Evolutionary conservation across 345 rosid species (phyloP), one percentile per base, ranked within the genome.

Genomic region (Brassica rapa): DNA sequence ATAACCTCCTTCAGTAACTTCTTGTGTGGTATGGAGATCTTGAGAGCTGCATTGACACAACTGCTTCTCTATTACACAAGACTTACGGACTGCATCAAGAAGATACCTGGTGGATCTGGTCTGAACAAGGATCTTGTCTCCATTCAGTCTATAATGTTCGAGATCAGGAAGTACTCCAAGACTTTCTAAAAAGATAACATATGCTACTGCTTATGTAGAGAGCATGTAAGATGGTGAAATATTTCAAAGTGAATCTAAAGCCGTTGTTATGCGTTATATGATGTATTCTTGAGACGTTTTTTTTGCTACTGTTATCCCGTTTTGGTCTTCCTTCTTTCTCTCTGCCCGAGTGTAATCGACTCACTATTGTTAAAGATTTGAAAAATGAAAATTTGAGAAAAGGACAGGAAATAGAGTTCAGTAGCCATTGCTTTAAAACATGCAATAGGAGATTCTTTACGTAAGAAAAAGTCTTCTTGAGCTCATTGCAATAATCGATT

Each of bases 1-100:
- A 93, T 95, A 62, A 95, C 99, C 6, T 93, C 97, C n/a, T 95
- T 95, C 84, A 93, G 99, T 82, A 95, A 91, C 86, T 95, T 90
- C 84, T 79, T 93, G 83, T 90, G 98, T 10, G 99, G 98, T 23
- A 95, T 91, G 99, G 97, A 95, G 82, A 95, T 95, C 73, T 72
- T 95, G 85, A 88, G 91, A 74, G 99, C 99, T 75, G 97, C 98
- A 63, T 75, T 93, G 87, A 95, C 99, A 32, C 99, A 95, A 80
- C 88, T 95, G 11, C 86, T 95, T 75, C 97, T 95, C 35, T 95
- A 93, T 76, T 93, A 95, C 72, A 93, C 98, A 76, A 83, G 99
- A 77, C 93, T 95, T 19, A 88, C 99, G 0, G 98, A 95, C 62
- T 86, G 90, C 91, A 90, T 88, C 70, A 91, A 91, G 90, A 87